Evolutionary conservation across 345 rosid genomes (phyloP).

Genomic region (Mangifera indica): DNA sequence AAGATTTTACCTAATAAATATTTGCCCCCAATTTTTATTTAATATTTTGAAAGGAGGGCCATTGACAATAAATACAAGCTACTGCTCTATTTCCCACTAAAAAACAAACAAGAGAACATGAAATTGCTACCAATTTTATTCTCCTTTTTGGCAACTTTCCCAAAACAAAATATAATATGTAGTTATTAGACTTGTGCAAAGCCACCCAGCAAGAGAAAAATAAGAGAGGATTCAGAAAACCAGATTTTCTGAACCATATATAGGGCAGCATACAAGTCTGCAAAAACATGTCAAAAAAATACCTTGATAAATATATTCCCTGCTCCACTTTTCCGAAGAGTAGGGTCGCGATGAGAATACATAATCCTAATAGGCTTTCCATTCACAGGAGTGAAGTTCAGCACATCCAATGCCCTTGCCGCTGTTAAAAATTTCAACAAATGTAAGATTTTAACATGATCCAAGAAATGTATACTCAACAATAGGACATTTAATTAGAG

Average conservation of each 20-base stretch:
- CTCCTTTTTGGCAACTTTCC: neutral
- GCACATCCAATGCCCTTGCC: constrained; percentile 73
- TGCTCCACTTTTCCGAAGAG: constrained; percentile 80
- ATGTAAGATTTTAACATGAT: neutral
- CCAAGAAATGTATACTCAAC: neutral
- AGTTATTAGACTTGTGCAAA: neutral
- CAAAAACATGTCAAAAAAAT: constrained; percentile 9
- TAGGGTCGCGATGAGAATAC: constrained; percentile 85
- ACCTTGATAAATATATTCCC: constrained; percentile 96
- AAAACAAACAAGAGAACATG: neutral
- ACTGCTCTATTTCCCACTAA: neutral
- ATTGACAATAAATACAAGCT: neutral
- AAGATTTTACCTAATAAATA: neutral
- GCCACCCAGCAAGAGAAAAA: neutral
- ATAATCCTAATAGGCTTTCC: constrained; percentile 77
- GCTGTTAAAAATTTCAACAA: constrained; percentile 44
- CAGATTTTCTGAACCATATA: neutral
- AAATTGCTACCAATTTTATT: neutral
- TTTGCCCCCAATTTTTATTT: neutral
- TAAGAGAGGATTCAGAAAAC: neutral
- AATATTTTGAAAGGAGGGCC: neutral
- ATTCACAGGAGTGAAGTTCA: constrained; percentile 75
- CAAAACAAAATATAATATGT: neutral
- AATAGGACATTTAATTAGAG: neutral
- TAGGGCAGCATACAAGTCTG: neutral